phyloP scores from a whole-genome alignment of 2,329 filamentous ascomycete species.

The Fusarium temperatum region DNA sequence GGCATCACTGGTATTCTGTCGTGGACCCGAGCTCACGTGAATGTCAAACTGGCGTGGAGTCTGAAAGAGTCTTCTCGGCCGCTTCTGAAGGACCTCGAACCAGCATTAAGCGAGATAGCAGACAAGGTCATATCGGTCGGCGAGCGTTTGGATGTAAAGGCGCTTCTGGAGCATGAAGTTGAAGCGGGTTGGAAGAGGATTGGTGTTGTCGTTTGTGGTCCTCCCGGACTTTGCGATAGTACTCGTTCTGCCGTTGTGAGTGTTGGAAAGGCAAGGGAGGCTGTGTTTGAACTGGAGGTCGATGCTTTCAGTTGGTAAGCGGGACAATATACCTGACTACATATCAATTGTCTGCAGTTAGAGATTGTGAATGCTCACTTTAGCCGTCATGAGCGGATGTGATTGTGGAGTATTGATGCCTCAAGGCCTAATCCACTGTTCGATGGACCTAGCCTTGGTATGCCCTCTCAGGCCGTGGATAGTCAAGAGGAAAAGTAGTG shows the following conservation, averaged over 20 bases:
- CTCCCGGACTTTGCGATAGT: fast-evolving
- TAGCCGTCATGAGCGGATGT: no score
- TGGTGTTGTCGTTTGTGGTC: not conserved
- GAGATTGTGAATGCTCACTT: not conserved
- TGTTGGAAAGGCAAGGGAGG: no score
- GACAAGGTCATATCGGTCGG: not conserved
- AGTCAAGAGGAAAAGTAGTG: not conserved
- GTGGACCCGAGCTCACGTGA: not conserved
- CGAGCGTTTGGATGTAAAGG: no score
- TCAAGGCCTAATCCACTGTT: not conserved
- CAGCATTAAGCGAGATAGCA: not conserved
- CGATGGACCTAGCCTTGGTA: not conserved
- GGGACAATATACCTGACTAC: not conserved
- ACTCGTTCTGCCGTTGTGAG: not conserved
- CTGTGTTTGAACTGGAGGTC: no score
- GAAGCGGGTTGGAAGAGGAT: not conserved
- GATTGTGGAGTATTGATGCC: not conserved
- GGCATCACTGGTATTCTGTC: not conserved
- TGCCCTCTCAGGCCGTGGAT: fast-evolving
- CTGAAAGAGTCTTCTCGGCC: not conserved
- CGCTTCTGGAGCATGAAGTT: not conserved
- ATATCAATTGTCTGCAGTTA: not conserved
- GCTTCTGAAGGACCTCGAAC: not conserved
- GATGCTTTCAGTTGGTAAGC: not conserved
- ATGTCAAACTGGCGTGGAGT: not conserved